phyloP scores from a whole-genome alignment of 768 basidiomycete species.

The Podaxis sp. region DNA sequence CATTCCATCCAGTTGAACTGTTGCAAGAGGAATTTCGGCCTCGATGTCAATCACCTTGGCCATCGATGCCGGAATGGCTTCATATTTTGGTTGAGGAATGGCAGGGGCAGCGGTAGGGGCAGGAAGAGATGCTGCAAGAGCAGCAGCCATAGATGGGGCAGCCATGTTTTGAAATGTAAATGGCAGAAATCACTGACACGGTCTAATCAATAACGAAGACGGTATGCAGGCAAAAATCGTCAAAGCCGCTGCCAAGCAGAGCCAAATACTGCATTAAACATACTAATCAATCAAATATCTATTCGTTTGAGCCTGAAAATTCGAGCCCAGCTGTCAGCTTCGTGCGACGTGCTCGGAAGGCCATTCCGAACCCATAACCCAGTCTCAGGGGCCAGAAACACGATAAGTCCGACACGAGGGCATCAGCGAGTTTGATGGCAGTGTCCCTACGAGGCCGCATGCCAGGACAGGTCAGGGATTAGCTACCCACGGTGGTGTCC shows the following conservation, averaged over 20 bases:
- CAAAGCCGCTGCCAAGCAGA: constrained; percentile 30
- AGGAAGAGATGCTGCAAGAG: constrained; percentile 82
- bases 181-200: background rate
- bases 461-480: no score
- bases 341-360: background rate
- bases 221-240: constrained; percentile 19
- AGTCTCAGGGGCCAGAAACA: background rate
- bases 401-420: no score
- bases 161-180: constrained; percentile 44
- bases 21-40: constrained; percentile 77
- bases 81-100: constrained; percentile 69
- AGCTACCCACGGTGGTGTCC: no score
- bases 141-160: constrained; percentile 88
- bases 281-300: background rate
- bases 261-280: constrained; percentile 26
- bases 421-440: no score
- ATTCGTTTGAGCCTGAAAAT: background rate
- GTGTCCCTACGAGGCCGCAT: no score
- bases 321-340: background rate
- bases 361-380: constrained; percentile 1
- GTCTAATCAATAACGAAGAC: background rate
- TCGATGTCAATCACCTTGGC: constrained; percentile 92
- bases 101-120: constrained; percentile 59
- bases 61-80: constrained; percentile 91
- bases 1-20: constrained; percentile 84